Base-by-base conservation (phyloP, 1,284 basidiomycete genomes). In the Microbotryum lychnidis-dioicae region DNA sequence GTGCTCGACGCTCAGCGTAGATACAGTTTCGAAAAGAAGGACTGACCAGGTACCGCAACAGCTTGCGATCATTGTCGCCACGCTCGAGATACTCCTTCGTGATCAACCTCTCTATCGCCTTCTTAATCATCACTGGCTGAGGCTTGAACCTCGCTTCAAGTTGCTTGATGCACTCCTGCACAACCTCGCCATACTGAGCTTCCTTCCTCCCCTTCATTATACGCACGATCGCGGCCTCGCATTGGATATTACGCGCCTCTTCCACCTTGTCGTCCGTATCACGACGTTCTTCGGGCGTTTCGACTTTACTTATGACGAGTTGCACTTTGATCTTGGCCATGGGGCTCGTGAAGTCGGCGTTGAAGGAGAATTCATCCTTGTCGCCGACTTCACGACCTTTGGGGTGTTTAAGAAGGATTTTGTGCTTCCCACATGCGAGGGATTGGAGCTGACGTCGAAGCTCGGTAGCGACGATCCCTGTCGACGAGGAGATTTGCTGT, bases 171-270 rank as follows among this genome's bases (percentile, higher is more conserved):
- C 92, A 91, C 76, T 98, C 93, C 69, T 87, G 87, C 60, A 97
- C 81, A 20, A 99, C 81, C 63, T 94, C 91, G 65, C 86, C 90
- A 74, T 97, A 92, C 7, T 80, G 77, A 83, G 97, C 85, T 60
- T 83, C 82, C 75, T 97, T 97, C 64, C 93, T 80, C 73, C 91
- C 87, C 78, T 99, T 98, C 96, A 99, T 98, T 46, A 97, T 86
- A 47, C 96, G 85, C 27, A 98, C 96, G 64, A 98, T 89, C 72
- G 91, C 97, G 2, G 93, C 93, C 91, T 98, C 94, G 50, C 86
- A 89, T 73, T 94, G 87, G 74, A 91, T 87, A 70, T 81, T 85
- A 50, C 96, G 79, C 76, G 97, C 93, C 75, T 97, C 94, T 54
- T 96, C 93, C 25, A 99, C 85, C 65, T 88, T 85, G 69, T 87